Percentiles rank a stretch among this genome's conserved stretches.
These are phyloP conservation scores for Tulasnella sp. DNA, from an alignment of 768 basidiomycete genomes.

Conservation along the genomic window DNA sequence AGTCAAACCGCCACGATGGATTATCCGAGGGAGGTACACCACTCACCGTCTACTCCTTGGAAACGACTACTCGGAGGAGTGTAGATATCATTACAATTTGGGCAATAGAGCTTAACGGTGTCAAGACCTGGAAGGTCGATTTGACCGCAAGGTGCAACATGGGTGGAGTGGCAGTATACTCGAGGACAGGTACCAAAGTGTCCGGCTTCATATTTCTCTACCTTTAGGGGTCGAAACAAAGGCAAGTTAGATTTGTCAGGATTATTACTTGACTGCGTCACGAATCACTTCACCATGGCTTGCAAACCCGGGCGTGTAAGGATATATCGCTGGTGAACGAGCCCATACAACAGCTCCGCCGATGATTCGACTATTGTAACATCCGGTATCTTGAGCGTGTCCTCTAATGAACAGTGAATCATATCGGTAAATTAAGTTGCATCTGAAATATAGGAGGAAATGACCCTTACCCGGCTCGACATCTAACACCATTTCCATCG, in stretches of 20 bases:
- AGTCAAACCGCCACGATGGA: background rate
- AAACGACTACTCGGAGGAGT: constrained; percentile 90
- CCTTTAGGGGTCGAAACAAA: constrained; percentile 34
- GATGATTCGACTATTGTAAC: constrained; percentile 97
- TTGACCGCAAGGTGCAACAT: constrained; percentile 88
- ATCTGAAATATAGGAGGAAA: background rate
- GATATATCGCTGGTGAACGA: constrained; percentile 96
- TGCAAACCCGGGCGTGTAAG: constrained; percentile 87
- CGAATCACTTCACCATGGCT: constrained; percentile 58
- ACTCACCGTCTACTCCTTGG: constrained; percentile 85
- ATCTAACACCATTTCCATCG: constrained; percentile 99
- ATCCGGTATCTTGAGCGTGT: constrained; percentile 90
- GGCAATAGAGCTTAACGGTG: constrained; percentile 95
- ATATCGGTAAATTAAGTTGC: background rate
- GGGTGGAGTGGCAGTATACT: constrained; percentile 79
- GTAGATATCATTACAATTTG: constrained; percentile 96
- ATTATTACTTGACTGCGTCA: constrained; percentile 18
- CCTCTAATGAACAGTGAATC: constrained; percentile 37
- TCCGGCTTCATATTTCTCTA: constrained; percentile 87
- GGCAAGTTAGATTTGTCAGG: background rate
- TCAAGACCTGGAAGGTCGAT: constrained; percentile 93
- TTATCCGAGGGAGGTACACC: background rate
- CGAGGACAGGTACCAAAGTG: constrained; percentile 91
- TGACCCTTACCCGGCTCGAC: constrained; percentile 77
- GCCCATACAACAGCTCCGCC: constrained; percentile 91